Evolutionary conservation across 208 protist genomes (phyloP).

Genomic region (Leptomonas pyrrhocoris): DNA sequence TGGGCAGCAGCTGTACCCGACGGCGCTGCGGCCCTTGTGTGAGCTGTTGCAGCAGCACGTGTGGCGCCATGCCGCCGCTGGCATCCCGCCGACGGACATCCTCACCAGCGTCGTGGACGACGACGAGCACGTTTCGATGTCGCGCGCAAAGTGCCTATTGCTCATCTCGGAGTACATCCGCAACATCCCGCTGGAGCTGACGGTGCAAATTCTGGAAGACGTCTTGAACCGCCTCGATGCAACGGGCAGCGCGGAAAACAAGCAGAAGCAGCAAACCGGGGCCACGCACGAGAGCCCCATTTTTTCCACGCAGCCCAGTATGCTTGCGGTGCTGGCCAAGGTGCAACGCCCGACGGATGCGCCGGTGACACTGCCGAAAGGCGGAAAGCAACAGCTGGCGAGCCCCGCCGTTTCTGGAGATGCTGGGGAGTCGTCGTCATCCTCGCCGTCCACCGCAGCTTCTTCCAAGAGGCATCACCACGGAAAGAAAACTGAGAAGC

Average conservation of each 20-base stretch:
- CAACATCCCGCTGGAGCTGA: conserved; percentile 84
- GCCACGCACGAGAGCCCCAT: conserved; percentile 37
- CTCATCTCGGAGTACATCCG: conserved; percentile 86
- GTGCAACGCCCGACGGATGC: conserved; percentile 80
- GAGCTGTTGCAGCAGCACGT: conserved; percentile 53
- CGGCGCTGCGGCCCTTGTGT: conserved; percentile 45
- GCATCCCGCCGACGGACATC: conserved; percentile 73
- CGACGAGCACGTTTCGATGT: conserved; percentile 17
- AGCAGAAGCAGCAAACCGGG: not conserved
- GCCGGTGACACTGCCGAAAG: conserved; percentile 35
- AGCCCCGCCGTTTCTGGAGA: not conserved
- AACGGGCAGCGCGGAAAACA: conserved; percentile 1
- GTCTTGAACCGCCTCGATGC: conserved; percentile 59
- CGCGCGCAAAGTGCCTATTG: conserved; percentile 63
- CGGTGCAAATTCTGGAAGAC: conserved; percentile 74
- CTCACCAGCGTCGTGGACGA: conserved; percentile 43
- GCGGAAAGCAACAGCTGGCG: conserved; percentile 5
- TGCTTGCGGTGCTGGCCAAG: conserved; percentile 88
- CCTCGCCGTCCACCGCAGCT: not conserved
- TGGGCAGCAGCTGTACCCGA: conserved; percentile 39
- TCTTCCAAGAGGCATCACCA: conserved; percentile 11
- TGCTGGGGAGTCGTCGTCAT: not conserved
- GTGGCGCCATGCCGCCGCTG: conserved; percentile 70
- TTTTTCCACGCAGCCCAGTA: conserved; percentile 51
- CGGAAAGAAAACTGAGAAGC: conserved; percentile 16